Evolutionary conservation across 2,329 filamentous ascomycete genomes (phyloP).

Genomic region (Phialocephala sp.): DNA sequence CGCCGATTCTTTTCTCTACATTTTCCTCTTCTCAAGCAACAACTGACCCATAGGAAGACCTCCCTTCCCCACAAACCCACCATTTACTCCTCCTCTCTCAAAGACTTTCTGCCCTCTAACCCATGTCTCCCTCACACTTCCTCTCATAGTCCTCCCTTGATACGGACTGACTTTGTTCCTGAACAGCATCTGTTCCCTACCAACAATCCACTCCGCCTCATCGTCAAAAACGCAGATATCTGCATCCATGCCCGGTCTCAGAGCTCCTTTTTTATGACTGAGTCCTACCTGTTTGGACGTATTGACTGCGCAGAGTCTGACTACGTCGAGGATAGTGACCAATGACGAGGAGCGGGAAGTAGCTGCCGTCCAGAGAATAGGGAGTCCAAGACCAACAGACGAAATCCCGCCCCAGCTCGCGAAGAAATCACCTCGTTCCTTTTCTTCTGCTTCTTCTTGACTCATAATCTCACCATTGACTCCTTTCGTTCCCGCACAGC

Average conservation of each 20-base stretch:
- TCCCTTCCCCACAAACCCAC: slow-evolving; percentile 55
- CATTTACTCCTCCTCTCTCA: slow-evolving; percentile 34
- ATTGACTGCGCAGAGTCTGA: slow-evolving; percentile 82
- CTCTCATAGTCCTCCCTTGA: slow-evolving; percentile 70
- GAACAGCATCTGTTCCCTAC: slow-evolving; percentile 80
- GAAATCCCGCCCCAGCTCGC: slow-evolving; percentile 96
- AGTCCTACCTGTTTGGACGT: slow-evolving; percentile 90
- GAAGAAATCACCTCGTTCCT: slow-evolving; percentile 82
- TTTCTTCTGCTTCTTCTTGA: slow-evolving; percentile 46
- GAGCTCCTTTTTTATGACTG: slow-evolving; percentile 78
- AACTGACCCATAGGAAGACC: slow-evolving; percentile 52
- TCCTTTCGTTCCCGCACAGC: slow-evolving; percentile 32
- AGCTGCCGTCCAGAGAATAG: slow-evolving; percentile 73
- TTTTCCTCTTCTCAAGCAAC: slow-evolving; percentile 52
- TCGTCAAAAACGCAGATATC: slow-evolving; percentile 95
- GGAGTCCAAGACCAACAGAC: slow-evolving; percentile 88
- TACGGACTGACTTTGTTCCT: slow-evolving; percentile 45
- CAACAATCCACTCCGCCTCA: slow-evolving; percentile 74
- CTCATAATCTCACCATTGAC: slow-evolving; percentile 37
- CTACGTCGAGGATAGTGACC: slow-evolving; percentile 71
- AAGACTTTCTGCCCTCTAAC: slow-evolving; percentile 42
- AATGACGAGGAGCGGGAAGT: slow-evolving; percentile 43
- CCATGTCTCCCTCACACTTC: slow-evolving; percentile 45
- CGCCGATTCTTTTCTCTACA: not conserved
- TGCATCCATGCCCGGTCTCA: slow-evolving; percentile 82